Percentiles rank a stretch among this genome's conserved stretches.
These are phyloP conservation scores for Aegilops speltoides DNA, from an alignment of 176 grass and related monocot genomes.

Conservation along the genomic window DNA sequence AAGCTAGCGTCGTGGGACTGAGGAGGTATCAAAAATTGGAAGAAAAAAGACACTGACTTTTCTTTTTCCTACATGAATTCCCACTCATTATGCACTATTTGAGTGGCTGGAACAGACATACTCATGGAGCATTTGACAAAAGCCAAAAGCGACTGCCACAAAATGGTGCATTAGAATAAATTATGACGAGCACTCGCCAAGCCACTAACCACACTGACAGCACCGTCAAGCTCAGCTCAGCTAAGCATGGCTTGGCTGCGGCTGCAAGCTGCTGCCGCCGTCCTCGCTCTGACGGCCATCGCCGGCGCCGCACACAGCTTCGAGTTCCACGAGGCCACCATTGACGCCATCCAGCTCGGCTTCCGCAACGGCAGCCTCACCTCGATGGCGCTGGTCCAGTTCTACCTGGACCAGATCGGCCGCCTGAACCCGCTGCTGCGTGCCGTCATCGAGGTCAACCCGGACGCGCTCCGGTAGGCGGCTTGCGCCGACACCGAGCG, in stretches of 20 bases:
- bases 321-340: constrained; percentile 57
- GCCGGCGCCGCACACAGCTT: constrained; percentile 18
- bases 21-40: too few species aligned
- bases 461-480: constrained; percentile 43
- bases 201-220: background rate
- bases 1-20: too few species aligned
- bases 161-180: too few species aligned
- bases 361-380: constrained; percentile 54
- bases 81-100: too few species aligned
- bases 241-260: background rate
- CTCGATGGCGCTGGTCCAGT: constrained; percentile 33
- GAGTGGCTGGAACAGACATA: too few species aligned
- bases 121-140: too few species aligned
- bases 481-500: constrained; percentile 31
- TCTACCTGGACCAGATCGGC: constrained; percentile 55
- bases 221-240: background rate
- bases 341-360: constrained; percentile 40
- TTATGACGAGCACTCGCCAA: background rate
- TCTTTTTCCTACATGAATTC: too few species aligned
- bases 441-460: constrained; percentile 71
- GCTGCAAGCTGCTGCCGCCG: background rate
- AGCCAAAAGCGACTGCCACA: too few species aligned
- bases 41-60: too few species aligned
- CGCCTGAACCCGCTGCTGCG: constrained; percentile 46
- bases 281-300: too few species aligned